Percentiles rank a stretch among this genome's conserved stretches.
phyloP scores from a whole-genome alignment of 2,329 filamentous ascomycete species.

The Hypoxylon sp. region DNA sequence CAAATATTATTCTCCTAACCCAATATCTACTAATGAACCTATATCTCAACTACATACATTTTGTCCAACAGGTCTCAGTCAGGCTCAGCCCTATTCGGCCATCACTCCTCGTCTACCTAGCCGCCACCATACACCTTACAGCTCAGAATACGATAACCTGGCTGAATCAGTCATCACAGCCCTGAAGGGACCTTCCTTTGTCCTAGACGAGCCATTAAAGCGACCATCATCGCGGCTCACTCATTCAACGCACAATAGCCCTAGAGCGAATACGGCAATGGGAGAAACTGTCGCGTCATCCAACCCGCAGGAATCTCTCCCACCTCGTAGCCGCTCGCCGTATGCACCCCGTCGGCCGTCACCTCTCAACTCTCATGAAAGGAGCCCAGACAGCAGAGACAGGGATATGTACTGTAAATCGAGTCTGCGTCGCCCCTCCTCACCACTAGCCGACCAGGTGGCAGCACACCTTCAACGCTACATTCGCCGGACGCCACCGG shows the following conservation, averaged over 20 bases:
- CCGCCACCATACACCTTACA: neutral
- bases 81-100: constrained; percentile 2
- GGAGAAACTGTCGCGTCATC: constrained; percentile 3
- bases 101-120: neutral
- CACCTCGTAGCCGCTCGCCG: constrained; percentile 22
- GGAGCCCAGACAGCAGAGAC: neutral
- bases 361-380: constrained; percentile 18
- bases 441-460: constrained; percentile 42
- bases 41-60: constrained; percentile 19
- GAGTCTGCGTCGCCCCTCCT: constrained; percentile 30
- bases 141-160: constrained; percentile 9
- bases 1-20: constrained; percentile 44
- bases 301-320: constrained; percentile 4
- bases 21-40: neutral
- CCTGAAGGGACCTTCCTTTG: constrained; percentile 51
- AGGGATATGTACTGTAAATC: constrained; percentile 7
- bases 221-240: constrained; percentile 58
- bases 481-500: constrained; percentile 45
- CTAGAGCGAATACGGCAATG: constrained; percentile 5
- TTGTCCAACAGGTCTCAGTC: constrained; percentile 38
- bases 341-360: constrained; percentile 21
- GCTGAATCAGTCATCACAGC: constrained; percentile 25
- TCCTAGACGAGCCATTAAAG: constrained; percentile 59
- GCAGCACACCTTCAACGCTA: constrained; percentile 41
- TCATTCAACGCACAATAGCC: constrained; percentile 16